Base-by-base conservation (phyloP, 352 stramenopile genomes). In the Phytophthora rubi region DNA sequence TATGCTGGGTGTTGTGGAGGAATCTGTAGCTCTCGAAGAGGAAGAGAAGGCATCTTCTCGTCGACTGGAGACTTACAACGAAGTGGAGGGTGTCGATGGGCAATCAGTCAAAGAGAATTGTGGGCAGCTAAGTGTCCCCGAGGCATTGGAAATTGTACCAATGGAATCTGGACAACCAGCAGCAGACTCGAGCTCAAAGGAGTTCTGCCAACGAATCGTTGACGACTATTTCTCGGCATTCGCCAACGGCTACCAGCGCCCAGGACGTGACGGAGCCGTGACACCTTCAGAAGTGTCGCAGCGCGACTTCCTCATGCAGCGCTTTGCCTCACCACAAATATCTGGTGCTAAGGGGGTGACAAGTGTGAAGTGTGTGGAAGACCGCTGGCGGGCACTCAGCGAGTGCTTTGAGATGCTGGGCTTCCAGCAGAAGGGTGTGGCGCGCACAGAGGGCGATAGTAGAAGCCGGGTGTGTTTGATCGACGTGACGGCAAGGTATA, bases 141-240 rank as follows among this genome's bases (percentile, higher is more conserved):
- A 37, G 18, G 21, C 6, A 7, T n/a, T n/a, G 8, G 23, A n/a
- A 16, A 30, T 55, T 37, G 18, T 55, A 55, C 49, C 45, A 2
- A n/a, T 15, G 12, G 23, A 16, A 10, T 26, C 49, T 32, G 26
- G n/a, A 4, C 23, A 18, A 35, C 12, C 9, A 10, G 12, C 49
- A 8, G 37, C 23, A 37, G 23, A 35, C 51, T 57, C 35, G 9
- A 49, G 6, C 12, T 35, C 62, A 4, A n/a, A 52, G 15, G 39
- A 57, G 37, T 66, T 66, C n/a, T 62, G 28, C 42, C 58, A 39
- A 21, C 32, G 51, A 62, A 58, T 71, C 37, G 56, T 65, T 21
- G 48, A 60, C 4, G 55, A 59, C 28, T 70, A 65, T n/a, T 70
- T 59, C 21, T 23, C 26, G n/a, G 63, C 37, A 18, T 70, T 70